Base-by-base conservation (phyloP, 805 yeast genomes). In the Starmerella riodocensis region DNA sequence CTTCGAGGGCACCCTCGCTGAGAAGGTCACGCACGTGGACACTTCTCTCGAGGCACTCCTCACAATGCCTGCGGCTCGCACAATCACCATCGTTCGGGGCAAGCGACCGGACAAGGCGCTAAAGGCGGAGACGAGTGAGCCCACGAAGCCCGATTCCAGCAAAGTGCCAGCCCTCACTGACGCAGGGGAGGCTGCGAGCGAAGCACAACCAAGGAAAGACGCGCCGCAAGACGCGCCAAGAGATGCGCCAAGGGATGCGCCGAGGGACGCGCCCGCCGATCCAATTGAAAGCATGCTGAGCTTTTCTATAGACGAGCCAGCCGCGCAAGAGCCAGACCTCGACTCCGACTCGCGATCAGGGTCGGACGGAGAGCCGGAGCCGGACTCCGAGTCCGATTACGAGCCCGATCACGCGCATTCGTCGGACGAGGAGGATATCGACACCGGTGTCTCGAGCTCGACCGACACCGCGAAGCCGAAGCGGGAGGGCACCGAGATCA, bases 1-100 rank as follows among this genome's bases (percentile, higher is more conserved):
- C n/a, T 51, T 54, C 27, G 54, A 48, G 21, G 50, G 54, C 16
- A 52, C 76, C 20, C 62, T 79, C 27, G 52, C 64, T n/a, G 71
- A 76, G 4, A 70, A 72, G 59, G 45, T 78, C 4, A 50, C 59
- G 40, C 70, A 75, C 3, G 59, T 79, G 31, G 82, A 78, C 52
- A 62, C 59, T 44, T 63, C 73, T 41, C 61, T 79, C 36, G 88
- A 79, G 50, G 48, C 53, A 31, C 72, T 77, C 49, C 60, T 80
- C 41, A 65, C 69, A 34, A 67, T 66, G 56, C 76, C 76, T 46
- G 76, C 74, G 49, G 66, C 69, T 31, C 71, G 69, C 18, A 75
- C 82, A 0, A 60, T 79, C 43, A 79, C 74, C 52, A 65, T 78
- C 48, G 76, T 77, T 13, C 29, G 33, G 2, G 36, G 29, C 29